Evolutionary conservation across 208 protist species (phyloP).

Genomic region (Trypanosoma vivax): DNA sequence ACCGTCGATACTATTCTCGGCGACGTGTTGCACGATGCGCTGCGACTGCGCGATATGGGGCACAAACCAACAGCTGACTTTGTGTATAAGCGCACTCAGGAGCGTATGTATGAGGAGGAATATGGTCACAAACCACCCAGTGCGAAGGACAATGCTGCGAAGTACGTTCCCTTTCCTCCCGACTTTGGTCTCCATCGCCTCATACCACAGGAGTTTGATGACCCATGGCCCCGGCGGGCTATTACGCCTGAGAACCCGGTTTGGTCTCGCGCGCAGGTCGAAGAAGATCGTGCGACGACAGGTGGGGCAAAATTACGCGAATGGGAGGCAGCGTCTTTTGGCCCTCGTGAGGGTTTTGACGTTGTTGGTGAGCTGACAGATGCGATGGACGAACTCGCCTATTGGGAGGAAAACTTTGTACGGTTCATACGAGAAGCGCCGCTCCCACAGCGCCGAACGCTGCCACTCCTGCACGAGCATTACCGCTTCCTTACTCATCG

Average conservation of each 20-base stretch:
- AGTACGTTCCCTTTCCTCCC: constrained; percentile 72
- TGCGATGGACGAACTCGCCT: constrained; percentile 68
- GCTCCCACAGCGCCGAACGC: constrained; percentile 54
- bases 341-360: constrained; percentile 49
- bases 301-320: constrained; percentile 31
- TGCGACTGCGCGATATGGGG: constrained; percentile 70
- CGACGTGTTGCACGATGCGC: constrained; percentile 76
- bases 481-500: constrained; percentile 67
- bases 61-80: constrained; percentile 73
- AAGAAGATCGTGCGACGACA: constrained; percentile 33
- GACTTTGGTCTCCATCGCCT: constrained; percentile 60
- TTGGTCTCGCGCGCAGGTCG: constrained; percentile 40
- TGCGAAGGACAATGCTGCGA: constrained; percentile 47
- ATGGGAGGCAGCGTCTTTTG: constrained; percentile 52
- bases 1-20: constrained; percentile 69
- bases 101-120: constrained; percentile 80
- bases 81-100: constrained; percentile 79
- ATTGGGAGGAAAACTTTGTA: constrained; percentile 66
- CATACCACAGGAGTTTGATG: constrained; percentile 39
- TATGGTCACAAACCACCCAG: constrained; percentile 69
- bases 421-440: constrained; percentile 55
- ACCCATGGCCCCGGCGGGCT: constrained; percentile 75
- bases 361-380: constrained; percentile 60
- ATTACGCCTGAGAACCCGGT: constrained; percentile 75
- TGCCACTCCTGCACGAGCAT: constrained; percentile 73